Evolutionary conservation across 345 rosid genomes (phyloP).

Genomic region (Citrus mangshanensis): DNA sequence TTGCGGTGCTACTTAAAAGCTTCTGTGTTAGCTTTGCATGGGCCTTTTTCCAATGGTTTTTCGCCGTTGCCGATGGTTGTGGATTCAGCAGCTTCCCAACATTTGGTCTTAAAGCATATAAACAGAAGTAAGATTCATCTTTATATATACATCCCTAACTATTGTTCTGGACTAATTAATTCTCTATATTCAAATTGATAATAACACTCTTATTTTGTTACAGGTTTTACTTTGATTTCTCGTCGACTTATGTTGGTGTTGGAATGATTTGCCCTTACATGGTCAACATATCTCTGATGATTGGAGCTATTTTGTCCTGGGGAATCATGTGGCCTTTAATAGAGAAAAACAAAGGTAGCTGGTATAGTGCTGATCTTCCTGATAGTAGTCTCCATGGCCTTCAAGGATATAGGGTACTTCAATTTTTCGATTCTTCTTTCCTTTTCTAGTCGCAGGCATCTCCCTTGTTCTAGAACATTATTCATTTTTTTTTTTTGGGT

Average conservation of each 20-base stretch:
- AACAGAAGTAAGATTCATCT: slow-evolving; percentile 33
- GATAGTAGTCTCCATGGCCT: slow-evolving; percentile 66
- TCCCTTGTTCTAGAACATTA: too few relatives aligned
- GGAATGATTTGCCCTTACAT: slow-evolving; percentile 94
- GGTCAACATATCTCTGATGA: slow-evolving; percentile 69
- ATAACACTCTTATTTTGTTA: background rate
- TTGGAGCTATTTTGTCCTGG: slow-evolving; percentile 85
- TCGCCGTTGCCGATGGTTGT: slow-evolving; percentile 50
- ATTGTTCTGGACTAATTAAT: too few relatives aligned
- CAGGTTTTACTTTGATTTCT: slow-evolving; percentile 92
- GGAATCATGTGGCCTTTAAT: slow-evolving; percentile 85
- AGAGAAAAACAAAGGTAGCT: slow-evolving; percentile 57
- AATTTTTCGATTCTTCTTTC: too few relatives aligned
- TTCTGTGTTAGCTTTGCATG: slow-evolving; percentile 42
- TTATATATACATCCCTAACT: too few relatives aligned
- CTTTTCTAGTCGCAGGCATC: too few relatives aligned
- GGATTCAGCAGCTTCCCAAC: slow-evolving; percentile 79
- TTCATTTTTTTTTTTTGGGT: too few relatives aligned
- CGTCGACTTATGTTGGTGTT: slow-evolving; percentile 84
- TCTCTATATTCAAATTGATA: too few relatives aligned
- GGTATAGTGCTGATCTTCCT: slow-evolving; percentile 53
- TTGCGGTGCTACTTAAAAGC: slow-evolving; percentile 41
- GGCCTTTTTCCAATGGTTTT: slow-evolving; percentile 79
- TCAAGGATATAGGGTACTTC: slow-evolving; percentile 68
- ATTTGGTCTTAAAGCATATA: slow-evolving; percentile 67